A percentile compares a stretch with the other conserved stretches of the same genome.
Conservation (phyloP, 345 rosid species). For the Bruguiera sexangula region DNA sequence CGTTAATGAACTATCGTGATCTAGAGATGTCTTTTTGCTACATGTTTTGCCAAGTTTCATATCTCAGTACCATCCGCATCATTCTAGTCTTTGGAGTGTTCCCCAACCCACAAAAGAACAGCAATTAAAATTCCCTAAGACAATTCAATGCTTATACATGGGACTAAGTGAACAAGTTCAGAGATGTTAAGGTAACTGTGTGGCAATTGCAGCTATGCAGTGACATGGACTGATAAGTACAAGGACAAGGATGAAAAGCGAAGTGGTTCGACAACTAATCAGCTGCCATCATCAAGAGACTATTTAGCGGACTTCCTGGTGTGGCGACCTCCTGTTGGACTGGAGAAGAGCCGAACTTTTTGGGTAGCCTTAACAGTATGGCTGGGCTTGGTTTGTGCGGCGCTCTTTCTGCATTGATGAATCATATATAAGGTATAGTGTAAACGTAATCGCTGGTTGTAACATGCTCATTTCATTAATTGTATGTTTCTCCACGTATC, state of each 20-base stretch:
- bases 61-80: neutral
- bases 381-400: constrained; percentile 87
- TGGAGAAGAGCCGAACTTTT: constrained; percentile 60
- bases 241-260: constrained; percentile 50
- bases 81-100: neutral
- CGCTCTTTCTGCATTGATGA: constrained; percentile 68
- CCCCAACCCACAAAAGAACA: neutral
- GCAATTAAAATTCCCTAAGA: neutral
- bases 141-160: too few relatives aligned
- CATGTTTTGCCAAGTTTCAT: neutral
- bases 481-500: constrained; percentile 9
- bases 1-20: neutral
- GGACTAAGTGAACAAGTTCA: neutral
- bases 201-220: constrained; percentile 66
- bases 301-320: constrained; percentile 64
- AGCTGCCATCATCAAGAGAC: constrained; percentile 62
- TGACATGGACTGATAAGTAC: constrained; percentile 75
- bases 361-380: constrained; percentile 78
- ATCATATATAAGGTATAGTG: neutral
- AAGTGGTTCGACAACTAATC: constrained; percentile 58
- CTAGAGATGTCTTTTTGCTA: neutral
- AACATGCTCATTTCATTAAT: constrained; percentile 29
- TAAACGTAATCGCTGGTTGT: constrained; percentile 13
- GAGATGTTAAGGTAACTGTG: neutral
- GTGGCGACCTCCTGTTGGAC: constrained; percentile 72